Conservation (phyloP, 768 basidiomycete species). For the Lyophyllum semitale region DNA sequence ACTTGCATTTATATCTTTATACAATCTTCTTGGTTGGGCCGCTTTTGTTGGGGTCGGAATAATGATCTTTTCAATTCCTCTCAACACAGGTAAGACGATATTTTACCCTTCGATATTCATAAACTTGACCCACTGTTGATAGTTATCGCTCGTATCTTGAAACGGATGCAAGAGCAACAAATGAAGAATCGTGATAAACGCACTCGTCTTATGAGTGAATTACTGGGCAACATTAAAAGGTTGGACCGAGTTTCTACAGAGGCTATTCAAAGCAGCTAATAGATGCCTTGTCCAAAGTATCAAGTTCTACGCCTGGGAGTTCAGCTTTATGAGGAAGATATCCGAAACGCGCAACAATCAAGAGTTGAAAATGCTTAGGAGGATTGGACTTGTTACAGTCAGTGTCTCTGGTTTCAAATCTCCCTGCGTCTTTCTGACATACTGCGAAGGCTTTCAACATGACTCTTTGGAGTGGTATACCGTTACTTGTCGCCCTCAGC, state of each 20-base stretch:
- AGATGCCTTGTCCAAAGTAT: slow-evolving; percentile 49
- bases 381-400: slow-evolving; percentile 77
- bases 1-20: slow-evolving; percentile 88
- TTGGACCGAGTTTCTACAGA: slow-evolving; percentile 16
- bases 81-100: slow-evolving; percentile 55
- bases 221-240: slow-evolving; percentile 92
- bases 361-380: slow-evolving; percentile 79
- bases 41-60: slow-evolving; percentile 88
- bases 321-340: slow-evolving; percentile 80
- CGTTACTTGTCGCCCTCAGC: slow-evolving; percentile 77
- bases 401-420: slow-evolving; percentile 19
- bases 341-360: slow-evolving; percentile 79
- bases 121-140: neutral
- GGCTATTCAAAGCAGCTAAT: neutral
- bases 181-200: slow-evolving; percentile 93
- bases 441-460: slow-evolving; percentile 51
- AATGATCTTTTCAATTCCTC: slow-evolving; percentile 81
- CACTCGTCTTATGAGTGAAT: slow-evolving; percentile 87
- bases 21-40: slow-evolving; percentile 88
- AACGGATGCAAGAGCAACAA: slow-evolving; percentile 80
- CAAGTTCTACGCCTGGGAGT: slow-evolving; percentile 95
- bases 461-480: slow-evolving; percentile 70
- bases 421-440: neutral
- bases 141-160: slow-evolving; percentile 69
- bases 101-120: neutral